Evolutionary conservation across 2,329 filamentous ascomycete genomes (phyloP), one percentile per base, ranked within the genome.

Genomic region (Botryosphaeria dothidea): DNA sequence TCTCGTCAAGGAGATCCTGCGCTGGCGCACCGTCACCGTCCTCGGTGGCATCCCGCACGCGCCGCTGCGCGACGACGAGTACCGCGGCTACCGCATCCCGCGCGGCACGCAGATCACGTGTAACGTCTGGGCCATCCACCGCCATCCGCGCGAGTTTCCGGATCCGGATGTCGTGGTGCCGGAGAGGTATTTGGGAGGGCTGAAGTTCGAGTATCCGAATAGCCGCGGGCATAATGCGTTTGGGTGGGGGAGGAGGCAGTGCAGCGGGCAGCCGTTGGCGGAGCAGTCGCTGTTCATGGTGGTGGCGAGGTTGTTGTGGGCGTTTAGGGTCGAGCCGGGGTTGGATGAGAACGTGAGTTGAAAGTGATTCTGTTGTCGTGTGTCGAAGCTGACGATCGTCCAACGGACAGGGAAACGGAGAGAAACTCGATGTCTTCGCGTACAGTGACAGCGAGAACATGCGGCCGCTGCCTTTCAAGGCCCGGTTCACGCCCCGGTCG

Each of bases 161-260:
- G 51, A 54, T 5, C 70, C 70, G 11, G 62, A 65, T 9, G 48
- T 25, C 13, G 70, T 69, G 62, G 46, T 67, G 4, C 69, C 69
- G 0, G 66, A 58, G 34, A 68, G 72, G n/a, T 73, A 69, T 58
- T 13, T 48, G 9, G 21, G 68, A 17, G 71, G 73, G 3, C 21
- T 25, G 45, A 4, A n/a, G 19, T 13, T 13, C 19, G 45, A 21
- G 45, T 48, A 48, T 25, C 45, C 45, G 45, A 48, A 48, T 7
- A 8, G 4, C 4, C 45, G 45, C 45, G 45, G 45, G 19, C 77
- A 81, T 3, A 84, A 82, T 66, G 76, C 74, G 0, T 86, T 84
- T 56, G 84, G 84, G 21, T 79, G 79, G 0, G 84, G 84, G 1
- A 77, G 84, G 3, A 78, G 84, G 11, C 78, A 85, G 56, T 87